Conservation (phyloP, 2,329 filamentous ascomycete genomes). For the Cladosporium sp. region DNA sequence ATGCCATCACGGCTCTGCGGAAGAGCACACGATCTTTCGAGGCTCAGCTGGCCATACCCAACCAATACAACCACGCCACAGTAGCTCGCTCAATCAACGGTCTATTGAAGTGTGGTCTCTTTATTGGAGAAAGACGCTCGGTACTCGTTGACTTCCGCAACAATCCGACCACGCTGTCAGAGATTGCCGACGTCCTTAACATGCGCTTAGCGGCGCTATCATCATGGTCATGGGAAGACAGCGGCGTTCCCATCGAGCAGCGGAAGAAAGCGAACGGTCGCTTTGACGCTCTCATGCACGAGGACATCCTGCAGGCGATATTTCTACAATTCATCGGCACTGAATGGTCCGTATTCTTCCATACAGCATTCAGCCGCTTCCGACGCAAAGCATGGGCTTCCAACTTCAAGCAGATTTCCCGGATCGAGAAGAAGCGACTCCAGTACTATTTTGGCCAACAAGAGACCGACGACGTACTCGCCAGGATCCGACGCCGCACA, state of each 20-base stretch:
- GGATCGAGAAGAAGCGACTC: conserved; percentile 39
- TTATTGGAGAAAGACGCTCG: conserved; percentile 49
- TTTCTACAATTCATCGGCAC: conserved; percentile 53
- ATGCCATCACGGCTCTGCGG: conserved; percentile 31
- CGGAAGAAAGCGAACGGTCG: conserved; percentile 54
- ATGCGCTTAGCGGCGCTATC: conserved; percentile 50
- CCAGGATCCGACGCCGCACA: not conserved
- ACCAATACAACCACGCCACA: conserved; percentile 36
- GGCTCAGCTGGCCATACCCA: conserved; percentile 23
- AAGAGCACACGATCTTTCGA: conserved; percentile 21
- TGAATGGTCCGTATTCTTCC: conserved; percentile 48
- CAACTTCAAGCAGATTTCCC: conserved; percentile 29
- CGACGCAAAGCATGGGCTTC: conserved; percentile 40
- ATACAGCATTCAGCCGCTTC: conserved; percentile 38
- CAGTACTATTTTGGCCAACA: conserved; percentile 40
- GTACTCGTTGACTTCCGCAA: conserved; percentile 49
- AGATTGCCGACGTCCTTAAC: conserved; percentile 55
- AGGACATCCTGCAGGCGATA: conserved; percentile 54
- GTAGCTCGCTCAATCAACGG: conserved; percentile 47
- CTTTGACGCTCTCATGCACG: conserved; percentile 57
- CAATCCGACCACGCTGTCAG: conserved; percentile 47
- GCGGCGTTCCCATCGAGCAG: conserved; percentile 46
- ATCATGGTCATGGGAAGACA: conserved; percentile 49
- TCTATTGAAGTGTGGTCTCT: conserved; percentile 47
- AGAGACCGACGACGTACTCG: not conserved